Conservation (phyloP, 805 yeast species). For the Candida endomychidarum region DNA sequence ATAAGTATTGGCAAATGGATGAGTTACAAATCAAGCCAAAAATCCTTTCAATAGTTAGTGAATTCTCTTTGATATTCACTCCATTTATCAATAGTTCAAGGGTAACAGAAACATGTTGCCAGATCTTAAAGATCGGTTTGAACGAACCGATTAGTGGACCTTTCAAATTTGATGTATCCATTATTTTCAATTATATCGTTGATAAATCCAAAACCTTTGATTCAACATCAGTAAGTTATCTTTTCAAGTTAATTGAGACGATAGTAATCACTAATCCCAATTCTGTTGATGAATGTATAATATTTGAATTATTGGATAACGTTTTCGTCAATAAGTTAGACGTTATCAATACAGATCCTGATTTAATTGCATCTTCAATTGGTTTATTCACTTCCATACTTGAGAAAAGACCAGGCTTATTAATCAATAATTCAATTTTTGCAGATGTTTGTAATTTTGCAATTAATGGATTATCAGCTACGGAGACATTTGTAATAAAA, state of each 20-base stretch:
- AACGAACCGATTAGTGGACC: constrained; percentile 66
- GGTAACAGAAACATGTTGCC: constrained; percentile 62
- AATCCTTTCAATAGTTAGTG: constrained; percentile 40
- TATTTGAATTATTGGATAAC: constrained; percentile 37
- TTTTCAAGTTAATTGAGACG: constrained; percentile 47
- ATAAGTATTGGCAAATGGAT: constrained; percentile 50
- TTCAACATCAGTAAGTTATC: constrained; percentile 39
- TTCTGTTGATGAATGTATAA: constrained; percentile 26
- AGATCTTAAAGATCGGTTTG: constrained; percentile 62
- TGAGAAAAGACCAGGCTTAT: constrained; percentile 45
- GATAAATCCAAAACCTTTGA: constrained; percentile 30
- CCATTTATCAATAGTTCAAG: constrained; percentile 43
- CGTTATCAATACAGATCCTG: constrained; percentile 54
- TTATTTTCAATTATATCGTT: constrained; percentile 40
- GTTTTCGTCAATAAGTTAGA: constrained; percentile 37
- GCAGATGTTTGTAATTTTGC: constrained; percentile 26
- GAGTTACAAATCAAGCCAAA: constrained; percentile 44
- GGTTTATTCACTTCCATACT: constrained; percentile 52
- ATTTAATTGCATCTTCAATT: constrained; percentile 51
- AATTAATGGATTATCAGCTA: constrained; percentile 40
- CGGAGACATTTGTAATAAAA: constrained; percentile 57
- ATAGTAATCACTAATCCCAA: constrained; percentile 39
- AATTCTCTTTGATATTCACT: constrained; percentile 41
- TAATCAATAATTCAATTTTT: constrained; percentile 35
- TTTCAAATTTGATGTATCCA: constrained; percentile 49